Conservation (phyloP, 1,284 basidiomycete genomes). For the Ustilago tritici region DNA sequence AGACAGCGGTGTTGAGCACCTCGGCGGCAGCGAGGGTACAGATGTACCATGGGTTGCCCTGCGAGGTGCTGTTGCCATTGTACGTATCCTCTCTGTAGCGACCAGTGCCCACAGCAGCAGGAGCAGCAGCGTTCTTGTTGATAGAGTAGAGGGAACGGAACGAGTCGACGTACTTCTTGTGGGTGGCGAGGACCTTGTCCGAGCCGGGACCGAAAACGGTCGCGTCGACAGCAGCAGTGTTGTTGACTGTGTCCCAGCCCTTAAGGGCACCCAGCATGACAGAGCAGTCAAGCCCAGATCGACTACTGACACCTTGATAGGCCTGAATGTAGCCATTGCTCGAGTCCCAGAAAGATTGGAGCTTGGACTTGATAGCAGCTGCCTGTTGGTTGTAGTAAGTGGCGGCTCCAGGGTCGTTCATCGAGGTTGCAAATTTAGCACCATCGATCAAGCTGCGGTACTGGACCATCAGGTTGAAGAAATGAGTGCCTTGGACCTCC, state of each 20-base stretch:
- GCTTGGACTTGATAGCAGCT: slow-evolving; percentile 31
- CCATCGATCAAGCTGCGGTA: slow-evolving; percentile 56
- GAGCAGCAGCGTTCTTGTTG: slow-evolving; percentile 47
- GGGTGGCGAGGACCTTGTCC: slow-evolving; percentile 52
- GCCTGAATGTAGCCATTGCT: slow-evolving; percentile 40
- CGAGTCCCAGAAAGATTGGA: slow-evolving; percentile 53
- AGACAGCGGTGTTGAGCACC: slow-evolving; percentile 50
- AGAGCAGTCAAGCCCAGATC: slow-evolving; percentile 51
- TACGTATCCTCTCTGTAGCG: slow-evolving; percentile 50
- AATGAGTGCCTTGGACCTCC: slow-evolving; percentile 53
- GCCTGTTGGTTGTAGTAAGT: slow-evolving; percentile 55
- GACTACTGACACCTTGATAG: slow-evolving; percentile 47
- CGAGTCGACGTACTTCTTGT: slow-evolving; percentile 51
- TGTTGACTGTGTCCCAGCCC: slow-evolving; percentile 46
- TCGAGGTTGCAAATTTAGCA: slow-evolving; percentile 46
- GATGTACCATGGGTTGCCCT: slow-evolving; percentile 61
- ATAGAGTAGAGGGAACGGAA: slow-evolving; percentile 53
- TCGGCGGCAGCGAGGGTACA: slow-evolving; percentile 54
- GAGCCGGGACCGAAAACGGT: slow-evolving; percentile 47
- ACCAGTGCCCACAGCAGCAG: slow-evolving; percentile 44
- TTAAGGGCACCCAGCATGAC: slow-evolving; percentile 48
- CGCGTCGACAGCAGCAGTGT: slow-evolving; percentile 23
- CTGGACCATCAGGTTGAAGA: slow-evolving; percentile 60
- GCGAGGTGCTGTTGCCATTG: slow-evolving; percentile 35
- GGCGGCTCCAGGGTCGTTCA: slow-evolving; percentile 57